Percentiles rank a stretch among this genome's conserved stretches.
These are phyloP conservation scores for Hirschfeldia incana DNA, from an alignment of 345 rosid genomes.

Conservation along the genomic window DNA sequence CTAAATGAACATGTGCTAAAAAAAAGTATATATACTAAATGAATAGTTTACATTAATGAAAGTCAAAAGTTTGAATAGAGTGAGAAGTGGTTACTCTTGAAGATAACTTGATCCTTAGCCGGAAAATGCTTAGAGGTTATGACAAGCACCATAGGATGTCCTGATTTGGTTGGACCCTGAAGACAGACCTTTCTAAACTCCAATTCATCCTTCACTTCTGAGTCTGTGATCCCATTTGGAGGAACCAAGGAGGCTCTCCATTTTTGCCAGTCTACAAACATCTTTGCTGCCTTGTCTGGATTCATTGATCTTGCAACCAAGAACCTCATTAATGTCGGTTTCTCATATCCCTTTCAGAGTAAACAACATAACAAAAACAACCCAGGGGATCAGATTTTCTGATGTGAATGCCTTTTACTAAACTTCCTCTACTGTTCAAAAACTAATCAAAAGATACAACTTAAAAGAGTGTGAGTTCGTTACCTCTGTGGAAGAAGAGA, in stretches of 20 bases:
- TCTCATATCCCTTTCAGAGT: conserved; percentile 57
- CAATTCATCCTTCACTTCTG: conserved; percentile 68
- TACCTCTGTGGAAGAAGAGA: conserved; percentile 70
- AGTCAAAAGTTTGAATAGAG: not conserved
- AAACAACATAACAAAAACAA: not conserved
- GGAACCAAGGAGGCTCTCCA: conserved; percentile 81
- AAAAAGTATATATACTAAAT: not conserved
- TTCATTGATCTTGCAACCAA: conserved; percentile 93
- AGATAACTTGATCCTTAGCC: conserved; percentile 66
- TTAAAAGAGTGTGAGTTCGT: not conserved
- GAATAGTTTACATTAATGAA: not conserved
- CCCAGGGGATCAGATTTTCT: not conserved
- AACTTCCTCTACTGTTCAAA: not conserved
- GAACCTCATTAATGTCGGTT: conserved; percentile 75
- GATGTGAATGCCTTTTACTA: not conserved
- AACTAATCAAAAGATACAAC: not conserved
- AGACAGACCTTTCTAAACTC: conserved; percentile 54
- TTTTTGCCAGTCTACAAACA: conserved; percentile 86
- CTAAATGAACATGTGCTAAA: not conserved
- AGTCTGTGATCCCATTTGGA: conserved; percentile 68
- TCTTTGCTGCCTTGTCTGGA: conserved; percentile 72
- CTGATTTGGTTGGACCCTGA: conserved; percentile 60
- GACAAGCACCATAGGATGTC: conserved; percentile 54
- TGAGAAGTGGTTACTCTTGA: conserved; percentile 57
- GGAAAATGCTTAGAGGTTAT: conserved; percentile 62